phyloP scores from a whole-genome alignment of 352 stramenopile genomes.

The Globisporangium paddicum region DNA sequence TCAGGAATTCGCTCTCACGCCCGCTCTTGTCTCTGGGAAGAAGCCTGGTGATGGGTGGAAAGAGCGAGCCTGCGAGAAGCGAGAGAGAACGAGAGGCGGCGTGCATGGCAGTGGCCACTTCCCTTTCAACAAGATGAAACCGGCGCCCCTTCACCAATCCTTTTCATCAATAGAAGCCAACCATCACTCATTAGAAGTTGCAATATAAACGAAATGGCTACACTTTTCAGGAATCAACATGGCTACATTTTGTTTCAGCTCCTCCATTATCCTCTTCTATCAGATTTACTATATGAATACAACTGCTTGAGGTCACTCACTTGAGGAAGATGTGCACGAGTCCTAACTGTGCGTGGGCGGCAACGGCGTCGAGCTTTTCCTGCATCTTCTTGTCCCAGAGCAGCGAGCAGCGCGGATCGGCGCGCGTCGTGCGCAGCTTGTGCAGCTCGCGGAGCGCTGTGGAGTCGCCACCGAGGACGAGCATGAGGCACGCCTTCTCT shows the following conservation, averaged over 20 bases:
- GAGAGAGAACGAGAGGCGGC: neutral
- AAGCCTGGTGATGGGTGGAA: neutral
- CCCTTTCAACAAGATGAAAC: neutral
- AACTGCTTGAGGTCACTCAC: conserved; percentile 10
- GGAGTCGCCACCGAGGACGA: conserved; percentile 47
- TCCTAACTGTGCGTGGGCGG: conserved; percentile 43
- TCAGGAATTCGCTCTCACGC: neutral
- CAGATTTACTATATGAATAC: neutral
- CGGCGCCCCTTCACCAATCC: neutral
- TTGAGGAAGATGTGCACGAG: conserved; percentile 62
- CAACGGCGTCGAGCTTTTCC: conserved; percentile 43
- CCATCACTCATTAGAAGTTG: no score
- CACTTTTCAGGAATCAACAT: no score
- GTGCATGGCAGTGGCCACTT: neutral
- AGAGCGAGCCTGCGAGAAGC: neutral
- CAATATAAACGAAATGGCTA: neutral
- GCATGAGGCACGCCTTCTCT: conserved; percentile 48
- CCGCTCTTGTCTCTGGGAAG: neutral
- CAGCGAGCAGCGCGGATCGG: conserved; percentile 66
- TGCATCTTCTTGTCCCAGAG: conserved; percentile 78
- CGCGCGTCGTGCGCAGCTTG: conserved; percentile 71
- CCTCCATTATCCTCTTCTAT: no score
- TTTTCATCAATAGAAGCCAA: neutral
- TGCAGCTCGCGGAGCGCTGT: conserved; percentile 62
- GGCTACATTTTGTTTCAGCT: no score